Base-by-base conservation (phyloP, 306 rosid genomes). In the Cucumis cinereus region DNA sequence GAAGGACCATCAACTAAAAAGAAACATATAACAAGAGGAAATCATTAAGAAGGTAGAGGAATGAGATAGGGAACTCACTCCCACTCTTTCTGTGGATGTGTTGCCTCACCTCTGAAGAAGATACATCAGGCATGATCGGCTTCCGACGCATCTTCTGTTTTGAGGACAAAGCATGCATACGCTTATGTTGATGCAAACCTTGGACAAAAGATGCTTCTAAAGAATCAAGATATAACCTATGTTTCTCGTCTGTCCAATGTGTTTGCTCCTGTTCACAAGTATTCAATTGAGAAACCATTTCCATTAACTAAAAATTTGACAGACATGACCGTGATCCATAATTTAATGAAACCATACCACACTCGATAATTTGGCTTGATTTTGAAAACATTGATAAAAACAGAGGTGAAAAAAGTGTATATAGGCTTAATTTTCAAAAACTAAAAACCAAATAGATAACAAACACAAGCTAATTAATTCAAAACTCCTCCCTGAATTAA, bases 171-270 rank as follows among this genome's bases (percentile, higher is more conserved):
- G 80, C 79, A 56, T 76, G 81, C 77, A 84, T 80, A 33, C 0
- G 70, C 74, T 84, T 77, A 62, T 89, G 85, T 45, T 8, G 80
- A 71, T 87, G 86, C 84, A 93, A 81, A 50, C 86, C 83, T 57
- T 86, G 85, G 66, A 91, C 89, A 81, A 93, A 93, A 52, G 98
- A 90, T 61, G 96, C 85, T 81, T 93, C 94, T 79, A 93, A 83
- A 66, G 91, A 88, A 78, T 80, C 82, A 82, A 93, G 81, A 84
- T 90, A 93, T 83, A 26, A 82, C 22, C 82, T 82, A 66, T 93
- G 98, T 83, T 81, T 81, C 82, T 93, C 87, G 82, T 93, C 82
- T 70, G 98, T 93, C 98, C 98, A 93, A 77, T 81, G 77, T 56
- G 87, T 84, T 67, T 80, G 82, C 64, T 78, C 90, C 90, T 85